Evolutionary conservation across 805 yeast species (phyloP).

Genomic region (Cyberlindnera nakhonratchasimensis): DNA sequence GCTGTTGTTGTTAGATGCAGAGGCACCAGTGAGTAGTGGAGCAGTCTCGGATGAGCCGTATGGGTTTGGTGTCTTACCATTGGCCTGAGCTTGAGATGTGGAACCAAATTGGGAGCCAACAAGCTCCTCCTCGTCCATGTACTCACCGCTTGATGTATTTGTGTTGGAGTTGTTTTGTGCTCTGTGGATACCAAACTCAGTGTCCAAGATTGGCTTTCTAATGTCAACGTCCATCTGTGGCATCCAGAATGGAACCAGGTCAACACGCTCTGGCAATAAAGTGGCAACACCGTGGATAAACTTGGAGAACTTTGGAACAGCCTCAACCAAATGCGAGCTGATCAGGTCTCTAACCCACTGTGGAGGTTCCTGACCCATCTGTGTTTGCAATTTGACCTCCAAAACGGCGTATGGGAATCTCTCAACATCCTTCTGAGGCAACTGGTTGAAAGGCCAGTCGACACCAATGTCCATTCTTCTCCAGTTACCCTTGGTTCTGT

Average conservation of each 20-base stretch:
- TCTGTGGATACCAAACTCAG: slow-evolving; percentile 32
- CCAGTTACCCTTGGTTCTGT: slow-evolving; percentile 93
- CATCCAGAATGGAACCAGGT: slow-evolving; percentile 91
- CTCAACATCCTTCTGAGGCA: slow-evolving; percentile 80
- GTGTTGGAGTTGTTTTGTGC: slow-evolving; percentile 23
- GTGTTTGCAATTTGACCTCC: slow-evolving; percentile 96
- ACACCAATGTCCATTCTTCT: slow-evolving; percentile 98
- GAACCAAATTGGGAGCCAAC: slow-evolving; percentile 47
- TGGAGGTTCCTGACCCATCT: slow-evolving; percentile 98
- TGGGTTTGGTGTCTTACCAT: slow-evolving; percentile 16
- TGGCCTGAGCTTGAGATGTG: slow-evolving; percentile 1
- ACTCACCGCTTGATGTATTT: slow-evolving; percentile 48
- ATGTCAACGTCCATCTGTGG: slow-evolving; percentile 97
- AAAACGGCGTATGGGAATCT: slow-evolving; percentile 96
- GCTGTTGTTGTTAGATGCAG: slow-evolving; percentile 7
- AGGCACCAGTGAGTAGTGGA: slow-evolving; percentile 26
- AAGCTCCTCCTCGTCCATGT: slow-evolving; percentile 68
- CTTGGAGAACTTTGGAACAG: slow-evolving; percentile 96
- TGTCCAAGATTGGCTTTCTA: slow-evolving; percentile 65
- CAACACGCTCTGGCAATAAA: slow-evolving; percentile 78
- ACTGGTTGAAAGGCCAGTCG: slow-evolving; percentile 88
- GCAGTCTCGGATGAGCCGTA: slow-evolving; percentile 29
- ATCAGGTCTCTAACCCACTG: slow-evolving; percentile 94
- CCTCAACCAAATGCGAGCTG: slow-evolving; percentile 90
- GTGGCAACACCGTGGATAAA: slow-evolving; percentile 96